Evolutionary conservation across 2,329 filamentous ascomycete genomes (phyloP).

Genomic region (Neofusicoccum cordaticola): DNA sequence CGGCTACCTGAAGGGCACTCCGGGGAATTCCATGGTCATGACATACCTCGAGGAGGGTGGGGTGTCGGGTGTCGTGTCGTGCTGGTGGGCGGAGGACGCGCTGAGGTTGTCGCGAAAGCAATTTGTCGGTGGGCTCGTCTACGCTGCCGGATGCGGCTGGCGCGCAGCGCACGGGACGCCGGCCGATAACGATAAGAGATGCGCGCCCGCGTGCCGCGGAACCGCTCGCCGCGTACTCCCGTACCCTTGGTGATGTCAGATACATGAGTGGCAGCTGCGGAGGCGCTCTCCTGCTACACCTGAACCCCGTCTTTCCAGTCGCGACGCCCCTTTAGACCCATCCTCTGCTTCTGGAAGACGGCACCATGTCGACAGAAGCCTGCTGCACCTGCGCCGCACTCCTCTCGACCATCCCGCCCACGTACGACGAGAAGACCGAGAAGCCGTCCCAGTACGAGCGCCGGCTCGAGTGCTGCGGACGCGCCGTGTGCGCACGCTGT

Average conservation of each 20-base stretch:
- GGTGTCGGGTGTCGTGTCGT: conserved; percentile 20
- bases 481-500: conserved; percentile 70
- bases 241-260: conserved; percentile 9
- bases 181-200: not conserved
- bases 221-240: not conserved
- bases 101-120: not conserved
- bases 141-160: not conserved
- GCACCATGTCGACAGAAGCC: conserved; percentile 38
- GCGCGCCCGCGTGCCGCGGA: not conserved
- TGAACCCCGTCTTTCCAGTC: not conserved
- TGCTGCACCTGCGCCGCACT: conserved; percentile 70
- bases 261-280: not conserved
- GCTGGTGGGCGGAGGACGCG: conserved; percentile 10
- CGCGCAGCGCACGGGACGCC: not conserved
- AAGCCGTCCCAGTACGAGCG: conserved; percentile 61
- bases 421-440: conserved; percentile 55
- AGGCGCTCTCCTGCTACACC: not conserved
- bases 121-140: conserved; percentile 13
- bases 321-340: not conserved
- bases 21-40: conserved; percentile 11
- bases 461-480: conserved; percentile 64
- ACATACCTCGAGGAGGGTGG: conserved; percentile 38
- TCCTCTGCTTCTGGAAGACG: not conserved
- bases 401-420: conserved; percentile 54
- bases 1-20: conserved; percentile 53